Base-by-base conservation (phyloP, 805 yeast genomes). In the Candida tibetensis region DNA sequence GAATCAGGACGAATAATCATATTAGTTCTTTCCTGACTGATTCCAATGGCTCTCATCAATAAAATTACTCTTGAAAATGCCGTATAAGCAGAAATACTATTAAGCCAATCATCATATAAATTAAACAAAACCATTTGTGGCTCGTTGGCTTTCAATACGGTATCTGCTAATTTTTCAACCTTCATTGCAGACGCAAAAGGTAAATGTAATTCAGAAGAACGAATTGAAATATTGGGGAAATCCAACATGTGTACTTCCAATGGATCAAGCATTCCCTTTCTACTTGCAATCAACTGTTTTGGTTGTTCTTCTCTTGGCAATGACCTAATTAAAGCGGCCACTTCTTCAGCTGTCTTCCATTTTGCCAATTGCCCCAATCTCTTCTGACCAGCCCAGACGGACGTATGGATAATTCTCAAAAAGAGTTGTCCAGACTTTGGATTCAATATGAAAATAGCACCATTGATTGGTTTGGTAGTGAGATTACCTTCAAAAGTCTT, bases 311-410 rank as follows among this genome's bases (percentile, higher is more conserved):
- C 97, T 38, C 79, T 73, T 1, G 97, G 97, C 37, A 93, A 64
- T 0, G 97, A 86, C 30, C 96, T 73, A 14, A 93, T 76, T 46
- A 93, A 67, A 0, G 95, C 95, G 12, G 96, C 91, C 16, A 88
- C 95, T 60, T 91, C 98, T 62, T 93, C 99, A 0, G 99, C 98
- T 1, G 98, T 82, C 58, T 91, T 93, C 99, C 99, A 93, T 57
- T 93, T 93, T 1, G 98, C 90, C 47, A 93, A 66, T 55, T 93
- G 97, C 19, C 93, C 83, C 43, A 91, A 72, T 51, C 97, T 82
- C 53, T 88, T 90, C 60, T 93, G 98, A 14, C 99, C 99, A 3
- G 95, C 83, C 95, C 96, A 93, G 2, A 88, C 95, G 4, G 95
- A 85, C 0, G 95, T 87, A 53, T 91, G 98, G 42, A 93, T 87